phyloP scores from a whole-genome alignment of 2,329 filamentous ascomycete species.

The Alternaria hordeiaustralica region DNA sequence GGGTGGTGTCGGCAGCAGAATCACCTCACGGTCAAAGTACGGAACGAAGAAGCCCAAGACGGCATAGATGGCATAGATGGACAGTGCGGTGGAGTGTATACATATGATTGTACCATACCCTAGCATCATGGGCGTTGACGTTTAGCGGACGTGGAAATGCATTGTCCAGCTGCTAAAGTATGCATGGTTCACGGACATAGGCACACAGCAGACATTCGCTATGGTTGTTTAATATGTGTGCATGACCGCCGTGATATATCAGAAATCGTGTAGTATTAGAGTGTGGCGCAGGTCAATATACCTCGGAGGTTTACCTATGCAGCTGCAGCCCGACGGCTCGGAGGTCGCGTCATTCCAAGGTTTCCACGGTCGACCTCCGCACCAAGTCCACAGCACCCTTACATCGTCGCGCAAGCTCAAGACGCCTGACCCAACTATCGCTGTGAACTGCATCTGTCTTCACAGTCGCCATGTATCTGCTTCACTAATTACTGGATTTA shows the following conservation, averaged over 20 bases:
- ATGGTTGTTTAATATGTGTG: not conserved
- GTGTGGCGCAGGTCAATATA: not conserved
- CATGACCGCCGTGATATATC: not conserved
- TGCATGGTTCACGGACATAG: not conserved
- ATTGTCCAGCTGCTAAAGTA: not conserved
- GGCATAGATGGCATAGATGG: slow-evolving; percentile 31
- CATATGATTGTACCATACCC: slow-evolving; percentile 34
- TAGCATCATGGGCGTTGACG: slow-evolving; percentile 34
- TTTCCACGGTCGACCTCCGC: slow-evolving; percentile 9
- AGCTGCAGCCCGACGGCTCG: not conserved
- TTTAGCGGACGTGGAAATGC: not conserved
- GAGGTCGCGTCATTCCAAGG: slow-evolving; percentile 15
- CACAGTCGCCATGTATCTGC: slow-evolving; percentile 4
- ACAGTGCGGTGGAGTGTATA: slow-evolving; percentile 17
- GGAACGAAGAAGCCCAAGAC: slow-evolving; percentile 97
- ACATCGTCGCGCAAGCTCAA: not conserved
- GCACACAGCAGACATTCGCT: not conserved
- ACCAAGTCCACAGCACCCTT: slow-evolving; percentile 1
- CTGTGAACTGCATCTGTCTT: not conserved
- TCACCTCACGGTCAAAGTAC: slow-evolving; percentile 91
- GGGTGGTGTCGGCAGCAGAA: slow-evolving; percentile 88
- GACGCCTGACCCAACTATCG: not conserved
- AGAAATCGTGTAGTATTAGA: not conserved
- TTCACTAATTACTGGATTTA: not conserved
- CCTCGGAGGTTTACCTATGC: slow-evolving; percentile 2